phyloP scores from a whole-genome alignment of 768 basidiomycete species.

The Trametes maxima region DNA sequence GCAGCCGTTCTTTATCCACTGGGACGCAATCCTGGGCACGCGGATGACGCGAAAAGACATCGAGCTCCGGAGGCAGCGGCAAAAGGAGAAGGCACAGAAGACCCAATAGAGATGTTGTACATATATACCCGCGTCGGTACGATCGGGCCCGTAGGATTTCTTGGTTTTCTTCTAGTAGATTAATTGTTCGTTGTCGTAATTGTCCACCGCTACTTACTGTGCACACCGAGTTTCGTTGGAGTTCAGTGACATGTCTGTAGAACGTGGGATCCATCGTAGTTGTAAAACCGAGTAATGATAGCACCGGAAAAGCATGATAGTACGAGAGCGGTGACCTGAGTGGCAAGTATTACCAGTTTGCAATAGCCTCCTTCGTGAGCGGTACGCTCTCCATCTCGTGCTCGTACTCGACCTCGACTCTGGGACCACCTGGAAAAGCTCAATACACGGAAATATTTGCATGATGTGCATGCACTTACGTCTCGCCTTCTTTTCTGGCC shows the following conservation, averaged over 20 bases:
- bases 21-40: conserved; percentile 86
- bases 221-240: neutral
- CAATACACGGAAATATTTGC: neutral
- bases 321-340: neutral
- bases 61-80: conserved; percentile 43
- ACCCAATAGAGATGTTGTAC: conserved; percentile 22
- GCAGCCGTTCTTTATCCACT: conserved; percentile 95
- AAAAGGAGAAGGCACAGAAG: conserved; percentile 19
- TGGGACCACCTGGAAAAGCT: conserved; percentile 58
- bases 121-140: neutral
- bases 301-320: neutral
- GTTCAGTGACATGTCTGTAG: neutral
- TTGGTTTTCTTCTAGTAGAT: neutral
- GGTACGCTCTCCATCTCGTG: conserved; percentile 72
- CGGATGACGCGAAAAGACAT: conserved; percentile 76
- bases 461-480: conserved; percentile 43
- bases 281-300: conserved; percentile 3
- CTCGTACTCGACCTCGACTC: conserved; percentile 97
- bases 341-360: conserved; percentile 28
- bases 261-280: neutral
- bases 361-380: conserved; percentile 33
- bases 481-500: conserved; percentile 61
- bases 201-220: neutral
- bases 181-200: neutral
- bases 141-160: neutral